Percentiles rank a stretch among this genome's conserved stretches.
Conservation (phyloP, 441 rosid species). For the Flueggea neowawraea region DNA sequence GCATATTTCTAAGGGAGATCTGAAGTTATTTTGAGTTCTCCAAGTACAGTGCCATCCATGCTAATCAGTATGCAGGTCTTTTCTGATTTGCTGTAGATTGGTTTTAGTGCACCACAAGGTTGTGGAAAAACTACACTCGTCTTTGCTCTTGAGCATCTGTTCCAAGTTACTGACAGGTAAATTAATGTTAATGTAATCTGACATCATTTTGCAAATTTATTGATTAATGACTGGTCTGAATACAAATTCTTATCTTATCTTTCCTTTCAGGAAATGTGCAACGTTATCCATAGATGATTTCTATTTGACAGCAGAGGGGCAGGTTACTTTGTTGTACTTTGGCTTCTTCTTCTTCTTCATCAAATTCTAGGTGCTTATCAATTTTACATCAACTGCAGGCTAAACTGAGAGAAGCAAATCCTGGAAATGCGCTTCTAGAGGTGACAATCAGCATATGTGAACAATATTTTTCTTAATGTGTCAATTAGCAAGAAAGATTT, state of each 20-base stretch:
- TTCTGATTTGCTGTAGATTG: slow-evolving; percentile 54
- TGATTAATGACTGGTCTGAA: background rate
- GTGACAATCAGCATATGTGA: slow-evolving; percentile 29
- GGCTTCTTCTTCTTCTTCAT: slow-evolving; percentile 7
- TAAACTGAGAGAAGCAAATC: slow-evolving; percentile 67
- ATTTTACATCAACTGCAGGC: slow-evolving; percentile 40
- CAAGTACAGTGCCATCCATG: background rate
- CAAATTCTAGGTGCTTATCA: slow-evolving; percentile 12
- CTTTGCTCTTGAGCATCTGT: slow-evolving; percentile 89
- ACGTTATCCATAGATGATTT: slow-evolving; percentile 92
- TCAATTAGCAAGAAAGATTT: background rate
- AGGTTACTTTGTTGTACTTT: slow-evolving; percentile 41
- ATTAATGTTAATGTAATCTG: slow-evolving; percentile 2
- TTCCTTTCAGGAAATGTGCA: slow-evolving; percentile 67
- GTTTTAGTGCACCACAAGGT: slow-evolving; percentile 98
- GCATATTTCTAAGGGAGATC: background rate
- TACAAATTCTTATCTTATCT: slow-evolving; percentile 11
- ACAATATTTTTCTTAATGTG: background rate
- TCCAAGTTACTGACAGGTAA: slow-evolving; percentile 70
- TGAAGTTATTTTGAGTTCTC: background rate
- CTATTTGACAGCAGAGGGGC: slow-evolving; percentile 84
- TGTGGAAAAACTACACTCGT: slow-evolving; percentile 99
- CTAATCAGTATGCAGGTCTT: slow-evolving; percentile 5
- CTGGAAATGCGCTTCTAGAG: slow-evolving; percentile 85
- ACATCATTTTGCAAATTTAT: background rate